Evolutionary conservation across 1,284 basidiomycete species (phyloP).

Genomic region (Apiotrichum laibachii): DNA sequence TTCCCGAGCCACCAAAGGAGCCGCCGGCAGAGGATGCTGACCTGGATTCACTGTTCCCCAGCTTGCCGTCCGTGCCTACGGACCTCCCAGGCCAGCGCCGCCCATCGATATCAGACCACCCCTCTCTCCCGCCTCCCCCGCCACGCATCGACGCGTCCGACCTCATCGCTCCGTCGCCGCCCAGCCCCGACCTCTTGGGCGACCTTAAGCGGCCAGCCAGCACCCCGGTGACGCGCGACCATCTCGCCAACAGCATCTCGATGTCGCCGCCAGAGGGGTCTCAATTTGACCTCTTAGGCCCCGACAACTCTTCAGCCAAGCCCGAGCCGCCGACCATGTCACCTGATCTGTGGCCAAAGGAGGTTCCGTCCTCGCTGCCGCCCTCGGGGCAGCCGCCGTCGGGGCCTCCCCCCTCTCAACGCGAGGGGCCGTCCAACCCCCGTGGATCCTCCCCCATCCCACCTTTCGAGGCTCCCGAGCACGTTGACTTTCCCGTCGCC

Average conservation of each 20-base stretch:
- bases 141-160: slow-evolving; percentile 3
- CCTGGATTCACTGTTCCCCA: slow-evolving; percentile 13
- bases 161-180: slow-evolving; percentile 20
- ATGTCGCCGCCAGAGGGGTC: slow-evolving; percentile 2
- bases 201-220: slow-evolving; percentile 30
- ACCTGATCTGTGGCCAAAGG: too few species aligned
- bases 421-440: too few species aligned
- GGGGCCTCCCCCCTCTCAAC: too few species aligned
- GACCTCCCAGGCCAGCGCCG: slow-evolving; percentile 11
- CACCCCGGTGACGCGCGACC: slow-evolving; percentile 14
- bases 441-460: too few species aligned
- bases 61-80: slow-evolving; percentile 18
- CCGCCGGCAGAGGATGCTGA: neutral
- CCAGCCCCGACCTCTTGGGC: slow-evolving; percentile 25
- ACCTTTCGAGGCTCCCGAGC: too few species aligned
- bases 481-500: neutral
- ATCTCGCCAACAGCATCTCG: neutral
- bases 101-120: neutral
- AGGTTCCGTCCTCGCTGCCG: too few species aligned
- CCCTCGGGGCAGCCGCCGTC: too few species aligned
- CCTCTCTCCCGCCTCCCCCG: slow-evolving; percentile 10
- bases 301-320: too few species aligned
- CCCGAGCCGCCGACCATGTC: too few species aligned
- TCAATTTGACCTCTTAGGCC: neutral
- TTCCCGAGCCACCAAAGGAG: slow-evolving; percentile 9